Evolutionary conservation across 2,329 filamentous ascomycete species (phyloP).

Genomic region (Hirsutella minnesotensis): DNA sequence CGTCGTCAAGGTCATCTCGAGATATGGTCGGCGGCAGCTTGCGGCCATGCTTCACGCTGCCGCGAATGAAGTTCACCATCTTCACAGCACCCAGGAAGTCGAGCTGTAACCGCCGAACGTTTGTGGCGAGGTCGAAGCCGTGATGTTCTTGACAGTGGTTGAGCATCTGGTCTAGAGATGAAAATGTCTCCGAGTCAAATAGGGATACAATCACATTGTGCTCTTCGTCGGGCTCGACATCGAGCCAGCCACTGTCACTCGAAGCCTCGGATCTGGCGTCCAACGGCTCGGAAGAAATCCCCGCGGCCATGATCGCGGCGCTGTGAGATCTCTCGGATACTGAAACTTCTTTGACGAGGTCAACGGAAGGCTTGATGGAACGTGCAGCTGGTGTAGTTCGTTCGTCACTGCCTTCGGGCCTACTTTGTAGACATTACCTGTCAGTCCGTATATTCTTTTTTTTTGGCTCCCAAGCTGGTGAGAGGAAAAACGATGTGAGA

Average conservation of each 20-base stretch:
- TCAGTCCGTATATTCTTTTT: background rate
- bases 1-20: constrained; percentile 55
- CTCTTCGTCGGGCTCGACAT: constrained; percentile 52
- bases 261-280: constrained; percentile 9
- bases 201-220: constrained; percentile 52
- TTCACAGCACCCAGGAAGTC: constrained; percentile 67
- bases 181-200: constrained; percentile 54
- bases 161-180: constrained; percentile 53
- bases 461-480: no score
- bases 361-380: no score
- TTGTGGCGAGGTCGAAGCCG: constrained; percentile 53
- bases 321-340: no score
- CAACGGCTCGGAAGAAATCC: background rate
- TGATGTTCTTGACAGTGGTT: constrained; percentile 54
- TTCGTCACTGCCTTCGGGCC: background rate
- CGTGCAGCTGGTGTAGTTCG: background rate
- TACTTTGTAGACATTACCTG: no score
- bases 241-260: constrained; percentile 38
- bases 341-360: no score
- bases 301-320: background rate
- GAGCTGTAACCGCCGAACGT: constrained; percentile 44
- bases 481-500: no score
- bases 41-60: constrained; percentile 29
- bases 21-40: constrained; percentile 46
- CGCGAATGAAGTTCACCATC: constrained; percentile 58